Base-by-base conservation (phyloP, 257 asterid genomes). In the Penstemon eatonii region DNA sequence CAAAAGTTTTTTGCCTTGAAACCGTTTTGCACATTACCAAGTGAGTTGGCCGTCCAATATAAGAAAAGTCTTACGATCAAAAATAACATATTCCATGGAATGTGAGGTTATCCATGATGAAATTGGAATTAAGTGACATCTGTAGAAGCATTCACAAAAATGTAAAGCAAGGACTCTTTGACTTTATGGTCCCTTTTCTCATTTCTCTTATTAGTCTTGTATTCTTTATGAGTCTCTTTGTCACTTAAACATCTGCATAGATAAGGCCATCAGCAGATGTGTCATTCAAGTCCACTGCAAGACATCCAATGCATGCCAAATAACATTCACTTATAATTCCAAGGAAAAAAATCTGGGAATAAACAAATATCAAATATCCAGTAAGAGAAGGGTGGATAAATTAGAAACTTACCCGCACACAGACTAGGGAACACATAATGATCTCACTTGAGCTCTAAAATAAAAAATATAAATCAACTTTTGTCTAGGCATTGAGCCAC, bases 231-330 rank as follows among this genome's bases (percentile, higher is more conserved):
- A 70, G 82, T 75, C 80, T 74, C 87, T 86, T 71, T 86, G 81
- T 79, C 89, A 85, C 67, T 78, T 84, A 79, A 76, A 76, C 82
- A 85, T 87, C 91, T 84, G 92, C 91, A 87, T 80, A 70, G 68
- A 80, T 79, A 78, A 83, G 76, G 82, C 70, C 83, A 79, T 74
- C 78, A 77, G 83, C 85, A 80, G 78, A 73, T 77, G 82, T 47
- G 53, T 81, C 83, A 76, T 69, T 75, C 69, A 66, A 56, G 56
- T 79, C 83, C 69, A 81, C 70, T 39, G 52, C 53, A 56, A 38
- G 53, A 11, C 70, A 18, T 67, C 62, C 56, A 67, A 55, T 59
- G 50, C 8, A 42, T 63, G n/a, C 12, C 47, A 54, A 49, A 56
- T 18, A 56, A 36, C 18, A 59, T 36, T 73, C 45, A 55, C 63